Base-by-base conservation (phyloP, 2,329 filamentous ascomycete species). In the Rutstroemia sp. region DNA sequence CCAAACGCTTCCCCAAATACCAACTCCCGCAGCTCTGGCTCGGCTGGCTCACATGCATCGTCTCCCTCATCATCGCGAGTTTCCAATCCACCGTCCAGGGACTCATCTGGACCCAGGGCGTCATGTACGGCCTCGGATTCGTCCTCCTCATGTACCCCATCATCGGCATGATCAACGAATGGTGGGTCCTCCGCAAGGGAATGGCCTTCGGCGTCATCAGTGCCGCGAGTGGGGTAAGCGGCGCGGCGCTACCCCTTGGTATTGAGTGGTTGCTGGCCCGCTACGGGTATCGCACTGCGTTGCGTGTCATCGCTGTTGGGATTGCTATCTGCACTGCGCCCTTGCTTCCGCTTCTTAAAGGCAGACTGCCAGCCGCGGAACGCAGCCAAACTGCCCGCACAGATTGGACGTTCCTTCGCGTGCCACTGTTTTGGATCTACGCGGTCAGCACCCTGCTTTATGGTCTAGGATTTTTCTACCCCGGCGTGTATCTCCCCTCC, bases 81-180 rank as follows among this genome's bases (percentile, higher is more conserved):
- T 80, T 86, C 61, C 77, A 79, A 0, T 72, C 69, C 3, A 79
- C 71, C 2, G 74, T 81, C 0, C 69, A 72, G 0, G 78, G 82
- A 39, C 74, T 87, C 37, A 79, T 87, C 59, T 65, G 75, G 10
- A 82, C 79, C 0, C 83, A 87, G 64, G 85, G 84, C 2, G 67
- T 86, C 7, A 67, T 85, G 27, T 86, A 83, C 64, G 82, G 76
- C 39, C 62, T 84, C 9, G 81, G 82, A 21, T 80, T 80, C n/a
- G 72, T 75, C 5, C 71, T 83, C 44, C 71, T 77, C 5, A 84
- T 82, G 65, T 77, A 74, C 30, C 80, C 82, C 0, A 79, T 78
- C 61, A 75, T 83, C 38, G 61, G 78, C 37, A 83, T 82, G 67
- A 71, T 85, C 59, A 78, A 85, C 58, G 78, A 85, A 65, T 86